Conservation (phyloP, 805 yeast species). For the Spathaspora boniae region DNA sequence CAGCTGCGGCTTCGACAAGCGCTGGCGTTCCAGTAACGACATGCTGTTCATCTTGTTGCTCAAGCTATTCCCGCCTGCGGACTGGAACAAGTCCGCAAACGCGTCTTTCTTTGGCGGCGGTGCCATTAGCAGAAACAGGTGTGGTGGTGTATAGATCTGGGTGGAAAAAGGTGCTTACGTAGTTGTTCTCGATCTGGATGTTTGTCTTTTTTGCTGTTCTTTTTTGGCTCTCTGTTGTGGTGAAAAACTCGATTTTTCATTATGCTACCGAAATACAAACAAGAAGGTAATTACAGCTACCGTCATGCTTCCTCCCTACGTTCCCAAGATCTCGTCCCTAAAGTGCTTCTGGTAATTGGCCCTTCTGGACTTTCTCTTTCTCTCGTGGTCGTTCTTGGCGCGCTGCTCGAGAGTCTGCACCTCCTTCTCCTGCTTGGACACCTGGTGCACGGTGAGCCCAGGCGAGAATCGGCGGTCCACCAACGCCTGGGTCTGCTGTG, state of each 20-base stretch:
- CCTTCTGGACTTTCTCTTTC: slow-evolving; percentile 22
- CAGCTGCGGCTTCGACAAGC: slow-evolving; percentile 9
- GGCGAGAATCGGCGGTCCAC: slow-evolving; percentile 58
- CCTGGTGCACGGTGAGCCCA: slow-evolving; percentile 26
- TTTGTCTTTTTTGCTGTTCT: no score
- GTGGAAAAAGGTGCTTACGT: no score
- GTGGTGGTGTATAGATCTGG: no score
- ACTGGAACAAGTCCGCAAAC: slow-evolving; percentile 40
- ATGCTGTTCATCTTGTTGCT: slow-evolving; percentile 10
- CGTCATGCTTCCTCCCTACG: no score
- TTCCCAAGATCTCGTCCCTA: slow-evolving; percentile 35
- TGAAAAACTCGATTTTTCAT: no score
- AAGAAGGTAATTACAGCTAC: no score
- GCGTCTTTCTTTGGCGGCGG: slow-evolving; percentile 46
- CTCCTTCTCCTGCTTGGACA: slow-evolving; percentile 33
- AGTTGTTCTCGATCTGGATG: no score
- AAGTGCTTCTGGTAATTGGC: slow-evolving; percentile 36
- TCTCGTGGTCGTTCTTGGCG: slow-evolving; percentile 21
- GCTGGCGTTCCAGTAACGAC: slow-evolving; percentile 26
- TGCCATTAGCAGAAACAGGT: no score
- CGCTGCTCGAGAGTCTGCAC: slow-evolving; percentile 20
- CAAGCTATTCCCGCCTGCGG: slow-evolving; percentile 18
- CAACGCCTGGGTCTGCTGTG: slow-evolving; percentile 70
- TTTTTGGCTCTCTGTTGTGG: no score
- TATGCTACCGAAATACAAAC: no score